These are phyloP conservation scores for Moelleriella libera DNA, from an alignment of 2,329 filamentous ascomycete genomes.

Conservation along the genomic window DNA sequence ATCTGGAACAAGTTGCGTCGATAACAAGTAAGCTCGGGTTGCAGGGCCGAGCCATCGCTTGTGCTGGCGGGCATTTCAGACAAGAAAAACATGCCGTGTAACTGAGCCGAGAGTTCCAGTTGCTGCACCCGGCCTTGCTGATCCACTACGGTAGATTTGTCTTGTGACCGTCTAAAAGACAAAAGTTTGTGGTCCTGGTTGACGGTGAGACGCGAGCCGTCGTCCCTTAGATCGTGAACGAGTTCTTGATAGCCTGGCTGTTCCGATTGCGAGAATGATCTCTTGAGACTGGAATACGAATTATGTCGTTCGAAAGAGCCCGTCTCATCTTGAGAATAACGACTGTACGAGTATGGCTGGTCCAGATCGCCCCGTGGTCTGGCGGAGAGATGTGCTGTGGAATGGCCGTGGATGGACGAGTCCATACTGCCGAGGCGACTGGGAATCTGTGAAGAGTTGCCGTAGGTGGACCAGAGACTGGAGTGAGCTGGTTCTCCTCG, in stretches of 20 bases:
- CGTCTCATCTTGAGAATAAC: slow-evolving; percentile 40
- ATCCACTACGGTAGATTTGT: slow-evolving; percentile 47
- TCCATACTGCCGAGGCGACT: slow-evolving; percentile 38
- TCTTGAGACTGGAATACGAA: slow-evolving; percentile 40
- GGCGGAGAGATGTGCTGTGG: slow-evolving; percentile 23
- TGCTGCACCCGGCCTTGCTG: slow-evolving; percentile 45
- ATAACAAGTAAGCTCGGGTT: slow-evolving; percentile 87
- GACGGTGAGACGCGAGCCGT: slow-evolving; percentile 40
- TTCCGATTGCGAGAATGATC: slow-evolving; percentile 41
- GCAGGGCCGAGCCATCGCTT: slow-evolving; percentile 41
- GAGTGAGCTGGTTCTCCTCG: slow-evolving; percentile 44
- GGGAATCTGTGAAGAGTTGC: slow-evolving; percentile 37
- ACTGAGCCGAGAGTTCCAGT: slow-evolving; percentile 54
- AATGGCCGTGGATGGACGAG: slow-evolving; percentile 28
- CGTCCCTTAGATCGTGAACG: slow-evolving; percentile 45
- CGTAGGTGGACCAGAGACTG: slow-evolving; percentile 45
- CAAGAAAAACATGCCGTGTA: slow-evolving; percentile 82
- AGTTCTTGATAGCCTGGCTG: slow-evolving; percentile 44
- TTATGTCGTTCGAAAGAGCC: slow-evolving; percentile 39
- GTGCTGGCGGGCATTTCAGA: slow-evolving; percentile 60
- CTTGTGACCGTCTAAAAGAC: slow-evolving; percentile 40
- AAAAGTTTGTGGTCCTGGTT: slow-evolving; percentile 48
- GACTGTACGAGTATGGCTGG: slow-evolving; percentile 36
- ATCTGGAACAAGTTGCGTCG: slow-evolving; percentile 93
- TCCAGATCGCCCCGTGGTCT: slow-evolving; percentile 36